A percentile compares a stretch with the other conserved stretches of the same genome.
phyloP scores from a whole-genome alignment of 805 yeast species.

The Kluyveromyces dobzhanskii region DNA sequence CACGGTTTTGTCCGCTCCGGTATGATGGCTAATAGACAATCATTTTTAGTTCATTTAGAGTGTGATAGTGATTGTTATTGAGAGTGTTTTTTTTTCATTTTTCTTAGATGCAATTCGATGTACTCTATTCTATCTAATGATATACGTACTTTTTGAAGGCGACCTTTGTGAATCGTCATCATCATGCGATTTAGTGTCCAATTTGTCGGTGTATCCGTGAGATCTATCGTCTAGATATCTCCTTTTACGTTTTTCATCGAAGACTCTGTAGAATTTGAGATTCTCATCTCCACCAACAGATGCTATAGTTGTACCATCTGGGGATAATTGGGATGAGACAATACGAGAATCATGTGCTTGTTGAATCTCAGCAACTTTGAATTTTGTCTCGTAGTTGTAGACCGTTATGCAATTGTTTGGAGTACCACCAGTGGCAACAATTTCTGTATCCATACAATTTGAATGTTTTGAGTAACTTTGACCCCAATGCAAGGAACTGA shows the following conservation, averaged over 20 bases:
- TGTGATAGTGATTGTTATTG: too few relatives aligned
- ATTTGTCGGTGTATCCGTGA: constrained; percentile 1
- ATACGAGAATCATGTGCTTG: constrained; percentile 89
- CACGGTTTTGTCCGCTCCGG: too few relatives aligned
- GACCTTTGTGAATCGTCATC: constrained; percentile 10
- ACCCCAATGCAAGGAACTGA: constrained; percentile 92
- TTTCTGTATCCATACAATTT: constrained; percentile 39
- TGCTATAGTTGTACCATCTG: constrained; percentile 84
- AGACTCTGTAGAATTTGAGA: constrained; percentile 87
- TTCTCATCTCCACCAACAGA: constrained; percentile 96
- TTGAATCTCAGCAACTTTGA: constrained; percentile 77
- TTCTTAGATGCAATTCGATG: too few relatives aligned
- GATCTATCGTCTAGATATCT: constrained; percentile 9
- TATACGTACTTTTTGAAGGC: constrained; percentile 13
- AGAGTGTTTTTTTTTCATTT: too few relatives aligned
- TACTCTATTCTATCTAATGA: constrained; percentile 20
- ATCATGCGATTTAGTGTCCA: constrained; percentile 5
- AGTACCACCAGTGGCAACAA: constrained; percentile 89
- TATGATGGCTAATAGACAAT: too few relatives aligned
- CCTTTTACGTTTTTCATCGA: constrained; percentile 45
- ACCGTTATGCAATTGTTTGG: constrained; percentile 79
- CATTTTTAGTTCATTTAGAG: too few relatives aligned
- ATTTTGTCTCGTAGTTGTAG: constrained; percentile 78
- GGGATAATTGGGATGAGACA: constrained; percentile 73
- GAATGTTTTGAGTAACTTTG: constrained; percentile 28